Conservation (phyloP, 305 asterid genomes). For the Euphrasia arctica region DNA sequence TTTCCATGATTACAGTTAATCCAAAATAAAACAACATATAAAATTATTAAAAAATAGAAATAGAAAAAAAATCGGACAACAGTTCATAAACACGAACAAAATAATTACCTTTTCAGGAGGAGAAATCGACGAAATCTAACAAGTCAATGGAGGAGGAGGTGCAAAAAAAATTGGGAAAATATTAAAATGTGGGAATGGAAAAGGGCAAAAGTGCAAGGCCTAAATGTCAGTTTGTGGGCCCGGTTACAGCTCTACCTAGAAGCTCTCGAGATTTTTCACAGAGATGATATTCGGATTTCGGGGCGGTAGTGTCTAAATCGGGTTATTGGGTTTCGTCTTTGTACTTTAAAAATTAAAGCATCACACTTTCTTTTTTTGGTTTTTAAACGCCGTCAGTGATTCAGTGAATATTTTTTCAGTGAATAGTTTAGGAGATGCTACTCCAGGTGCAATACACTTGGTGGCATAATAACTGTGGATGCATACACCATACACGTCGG, state of each 20-base stretch:
- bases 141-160: background rate
- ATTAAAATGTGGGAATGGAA: background rate
- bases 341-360: too few species aligned
- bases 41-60: background rate
- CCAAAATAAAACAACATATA: background rate
- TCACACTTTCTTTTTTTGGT: too few species aligned
- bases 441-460: too few species aligned
- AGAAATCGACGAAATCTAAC: conserved; percentile 21
- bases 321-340: too few species aligned
- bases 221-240: conserved; percentile 34
- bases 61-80: background rate
- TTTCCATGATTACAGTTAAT: background rate
- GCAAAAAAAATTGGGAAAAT: background rate
- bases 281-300: background rate
- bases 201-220: conserved; percentile 37
- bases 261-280: conserved; percentile 9
- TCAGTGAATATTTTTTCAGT: too few species aligned
- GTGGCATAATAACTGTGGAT: too few species aligned
- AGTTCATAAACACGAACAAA: background rate
- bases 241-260: conserved; percentile 33
- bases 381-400: too few species aligned
- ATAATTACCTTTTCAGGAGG: conserved; percentile 32
- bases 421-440: too few species aligned
- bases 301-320: too few species aligned
- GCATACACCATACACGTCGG: too few species aligned